These are phyloP conservation scores for Luffa acutangula DNA, from an alignment of 306 rosid genomes.

Conservation along the genomic window DNA sequence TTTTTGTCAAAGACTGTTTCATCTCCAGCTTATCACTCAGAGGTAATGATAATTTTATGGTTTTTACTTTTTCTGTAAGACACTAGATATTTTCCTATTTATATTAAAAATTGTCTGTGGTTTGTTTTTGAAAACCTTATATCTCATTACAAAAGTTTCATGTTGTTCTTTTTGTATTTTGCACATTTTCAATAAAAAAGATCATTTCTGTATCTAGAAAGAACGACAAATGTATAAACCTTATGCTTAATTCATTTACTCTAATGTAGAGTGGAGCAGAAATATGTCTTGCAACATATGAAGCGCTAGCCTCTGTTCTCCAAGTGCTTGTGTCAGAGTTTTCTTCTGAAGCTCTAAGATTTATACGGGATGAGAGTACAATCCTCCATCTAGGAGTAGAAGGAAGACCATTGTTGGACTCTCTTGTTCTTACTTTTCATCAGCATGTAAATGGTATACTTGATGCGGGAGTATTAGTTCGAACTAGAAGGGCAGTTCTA, in stretches of 20 bases:
- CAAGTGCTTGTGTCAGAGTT: constrained; percentile 39
- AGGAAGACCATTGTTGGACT: constrained; percentile 48
- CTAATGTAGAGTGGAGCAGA: constrained; percentile 61
- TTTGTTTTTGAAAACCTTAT: neutral
- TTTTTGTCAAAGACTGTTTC: constrained; percentile 61
- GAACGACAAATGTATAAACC: neutral
- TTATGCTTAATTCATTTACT: constrained; percentile 17
- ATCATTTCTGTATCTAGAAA: neutral
- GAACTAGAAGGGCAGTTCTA: constrained; percentile 78
- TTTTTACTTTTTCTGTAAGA: constrained; percentile 10
- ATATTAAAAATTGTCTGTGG: neutral
- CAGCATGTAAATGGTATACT: constrained; percentile 56
- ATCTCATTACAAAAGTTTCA: neutral
- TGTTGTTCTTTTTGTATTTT: neutral
- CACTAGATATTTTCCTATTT: neutral
- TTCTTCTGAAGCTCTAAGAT: constrained; percentile 31
- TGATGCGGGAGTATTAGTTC: constrained; percentile 54
- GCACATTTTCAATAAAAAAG: neutral
- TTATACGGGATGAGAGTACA: constrained; percentile 25
- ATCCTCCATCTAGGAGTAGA: constrained; percentile 18
- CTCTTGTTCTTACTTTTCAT: constrained; percentile 45
- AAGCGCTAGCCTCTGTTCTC: constrained; percentile 60
- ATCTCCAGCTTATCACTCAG: constrained; percentile 43
- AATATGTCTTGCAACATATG: constrained; percentile 76
- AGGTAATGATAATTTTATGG: constrained; percentile 36